Base-by-base conservation (phyloP, 805 yeast genomes). In the Wickerhamiella musiphila region DNA sequence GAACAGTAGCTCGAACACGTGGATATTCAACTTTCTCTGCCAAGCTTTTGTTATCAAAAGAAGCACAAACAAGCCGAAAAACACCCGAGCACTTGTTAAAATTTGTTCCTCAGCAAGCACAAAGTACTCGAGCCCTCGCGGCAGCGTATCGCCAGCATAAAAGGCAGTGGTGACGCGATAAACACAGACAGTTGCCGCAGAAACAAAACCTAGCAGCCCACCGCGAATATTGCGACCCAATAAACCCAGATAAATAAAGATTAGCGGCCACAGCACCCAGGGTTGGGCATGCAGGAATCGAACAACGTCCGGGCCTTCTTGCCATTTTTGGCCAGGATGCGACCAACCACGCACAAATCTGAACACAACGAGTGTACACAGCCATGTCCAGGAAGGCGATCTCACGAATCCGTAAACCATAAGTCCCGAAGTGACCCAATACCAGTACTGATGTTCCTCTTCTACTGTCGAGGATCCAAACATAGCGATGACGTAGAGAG, bases 381-480 rank as follows among this genome's bases (percentile, higher is more conserved):
- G 12, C 48, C 46, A 29, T 9, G 18, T 23, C n/a, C 13, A 10
- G 7, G 12, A n/a, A 8, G 19, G n/a, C 16, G 19, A 19, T 3
- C 10, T 18, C 12, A 31, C 20, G 13, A 32, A 29, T 3, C 32
- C 18, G 7, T 24, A 13, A 37, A 31, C 37, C n/a, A 43, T 40
- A 0, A 41, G 8, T 7, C 65, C 61, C 0, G 68, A 58, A 1
- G 66, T 49, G 15, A 66, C 56, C 73, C 81, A 78, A 79, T 93
- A 90, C 98, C 98, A 90, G 12, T 84, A 52, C 48, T 84, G 94
- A 48, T 90, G 93, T 48, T 90, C 98, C 51, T 90, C 98, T 47
- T 90, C 98, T 12, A 90, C 77, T 35, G 84, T 61, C 18, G 94
- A 84, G 38, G 92, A 81, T 8, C 84, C 94, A 56, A 84, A 81